A percentile compares a stretch with the other conserved stretches of the same genome.
These are phyloP conservation scores for Sclerotinia glacialis DNA, from an alignment of 2,329 filamentous ascomycete genomes.

Conservation along the genomic window DNA sequence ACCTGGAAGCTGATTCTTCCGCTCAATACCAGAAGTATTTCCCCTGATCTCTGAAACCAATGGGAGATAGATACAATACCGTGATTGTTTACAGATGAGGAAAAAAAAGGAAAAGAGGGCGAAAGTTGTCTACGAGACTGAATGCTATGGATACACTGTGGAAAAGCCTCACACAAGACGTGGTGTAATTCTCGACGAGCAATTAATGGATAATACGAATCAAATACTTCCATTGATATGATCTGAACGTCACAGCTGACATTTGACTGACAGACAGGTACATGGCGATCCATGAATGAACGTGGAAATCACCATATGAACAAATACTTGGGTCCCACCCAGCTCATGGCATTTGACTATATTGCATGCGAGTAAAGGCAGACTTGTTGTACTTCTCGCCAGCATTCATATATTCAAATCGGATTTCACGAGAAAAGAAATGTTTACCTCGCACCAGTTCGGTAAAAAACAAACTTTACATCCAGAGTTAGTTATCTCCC, in stretches of 20 bases:
- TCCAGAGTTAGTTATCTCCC: not conserved
- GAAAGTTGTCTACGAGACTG: not conserved
- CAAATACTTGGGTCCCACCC: not conserved
- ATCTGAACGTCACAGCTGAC: not conserved
- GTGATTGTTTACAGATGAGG: not conserved
- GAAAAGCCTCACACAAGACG: not conserved
- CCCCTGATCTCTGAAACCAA: not conserved
- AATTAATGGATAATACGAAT: not conserved
- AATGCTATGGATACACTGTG: not conserved
- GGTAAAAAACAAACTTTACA: not conserved
- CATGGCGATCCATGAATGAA: not conserved
- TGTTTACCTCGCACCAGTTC: not conserved
- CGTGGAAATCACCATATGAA: conserved; percentile 14
- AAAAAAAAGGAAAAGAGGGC: not conserved
- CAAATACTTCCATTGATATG: not conserved
- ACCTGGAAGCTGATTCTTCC: conserved; percentile 1
- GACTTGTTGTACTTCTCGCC: not conserved
- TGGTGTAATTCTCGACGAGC: not conserved
- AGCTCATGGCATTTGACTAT: not conserved
- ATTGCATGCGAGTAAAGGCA: not conserved
- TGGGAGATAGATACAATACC: not conserved
- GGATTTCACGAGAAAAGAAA: not conserved
- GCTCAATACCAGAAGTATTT: not conserved
- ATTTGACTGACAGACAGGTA: not conserved
- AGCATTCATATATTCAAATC: not conserved